Evolutionary conservation across 768 basidiomycete species (phyloP).

Genomic region (Lactarius hengduanensis): DNA sequence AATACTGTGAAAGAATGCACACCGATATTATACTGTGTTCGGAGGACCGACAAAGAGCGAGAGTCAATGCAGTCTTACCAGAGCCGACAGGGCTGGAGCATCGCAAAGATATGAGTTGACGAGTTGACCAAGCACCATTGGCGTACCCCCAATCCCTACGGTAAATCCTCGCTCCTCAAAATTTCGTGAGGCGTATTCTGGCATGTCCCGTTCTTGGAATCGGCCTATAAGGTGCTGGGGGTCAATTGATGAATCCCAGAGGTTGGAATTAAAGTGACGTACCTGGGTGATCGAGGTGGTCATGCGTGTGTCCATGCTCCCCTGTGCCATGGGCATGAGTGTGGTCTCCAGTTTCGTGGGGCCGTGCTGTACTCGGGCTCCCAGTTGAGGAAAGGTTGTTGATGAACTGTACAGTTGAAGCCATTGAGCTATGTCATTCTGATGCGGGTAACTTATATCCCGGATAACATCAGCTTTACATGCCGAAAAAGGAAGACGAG

Average conservation of each 20-base stretch:
- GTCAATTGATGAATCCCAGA: neutral
- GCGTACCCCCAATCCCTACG: slow-evolving; percentile 92
- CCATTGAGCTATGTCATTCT: slow-evolving; percentile 4
- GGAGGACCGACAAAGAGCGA: slow-evolving; percentile 82
- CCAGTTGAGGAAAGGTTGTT: slow-evolving; percentile 53
- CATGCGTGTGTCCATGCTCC: slow-evolving; percentile 95
- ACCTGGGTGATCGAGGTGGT: slow-evolving; percentile 89
- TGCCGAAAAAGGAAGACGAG: neutral
- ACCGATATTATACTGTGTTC: slow-evolving; percentile 92
- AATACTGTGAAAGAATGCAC: slow-evolving; percentile 31
- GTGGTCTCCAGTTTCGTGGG: slow-evolving; percentile 48
- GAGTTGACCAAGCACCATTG: slow-evolving; percentile 13
- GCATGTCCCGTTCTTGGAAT: slow-evolving; percentile 88
- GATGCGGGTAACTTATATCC: neutral
- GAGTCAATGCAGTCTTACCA: slow-evolving; percentile 92
- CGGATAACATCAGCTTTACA: too few species aligned
- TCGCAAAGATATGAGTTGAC: slow-evolving; percentile 6
- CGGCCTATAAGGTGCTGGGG: slow-evolving; percentile 55
- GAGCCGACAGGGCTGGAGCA: slow-evolving; percentile 89
- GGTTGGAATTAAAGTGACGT: slow-evolving; percentile 21
- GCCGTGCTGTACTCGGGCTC: slow-evolving; percentile 34
- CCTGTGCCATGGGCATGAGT: slow-evolving; percentile 54
- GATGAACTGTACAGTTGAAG: slow-evolving; percentile 73
- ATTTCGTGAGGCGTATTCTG: slow-evolving; percentile 79
- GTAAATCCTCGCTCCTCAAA: slow-evolving; percentile 95